Evolutionary conservation across 257 asterid species (phyloP), one percentile per base, ranked within the genome.

Genomic region (Catharanthus roseus): DNA sequence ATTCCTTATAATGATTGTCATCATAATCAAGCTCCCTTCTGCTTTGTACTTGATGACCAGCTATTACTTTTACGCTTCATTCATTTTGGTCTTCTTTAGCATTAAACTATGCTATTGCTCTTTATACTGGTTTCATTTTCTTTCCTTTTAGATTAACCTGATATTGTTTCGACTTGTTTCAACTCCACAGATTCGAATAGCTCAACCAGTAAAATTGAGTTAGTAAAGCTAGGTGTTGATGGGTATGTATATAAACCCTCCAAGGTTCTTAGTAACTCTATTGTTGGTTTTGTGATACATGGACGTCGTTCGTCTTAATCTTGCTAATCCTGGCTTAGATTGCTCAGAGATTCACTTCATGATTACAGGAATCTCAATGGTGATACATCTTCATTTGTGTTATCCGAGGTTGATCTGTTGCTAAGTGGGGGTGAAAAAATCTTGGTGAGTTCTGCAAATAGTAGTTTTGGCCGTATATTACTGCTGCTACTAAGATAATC

Each of bases 401-500:
- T 85, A 77, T 87, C 95, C 29, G 99, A 91, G 86, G 92, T 83
- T 79, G 96, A 80, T 71, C 65, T 87, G 75, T 76, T 82, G 44
- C 80, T 95, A 51, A 85, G 74, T 75, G 96, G 89, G 33, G 95
- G 92, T 63, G 93, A 89, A 88, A 83, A 85, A 26, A 76, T 80
- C 64, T 53, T 74, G 97, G 99, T 95, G 77, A 86, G 96, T 82
- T 71, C 15, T 76, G 47, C 69, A 41, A 13, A 19, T 47, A 33
- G 41, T 26, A 29, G 42, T 53, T 55, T 6, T 65, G 33, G 54
- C 41, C 42, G 15, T n/a, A 47, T 45, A 23, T 12, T 54, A 21
- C 26, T 23, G 69, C 57, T 58, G 69, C 33, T 36, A 38, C 36
- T 42, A 19, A 34, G 55, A 16, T 26, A 39, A 16, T 33, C 3